These are phyloP conservation scores for Aphanocladium album DNA, from an alignment of 2,329 filamentous ascomycete species.

Conservation along the genomic window DNA sequence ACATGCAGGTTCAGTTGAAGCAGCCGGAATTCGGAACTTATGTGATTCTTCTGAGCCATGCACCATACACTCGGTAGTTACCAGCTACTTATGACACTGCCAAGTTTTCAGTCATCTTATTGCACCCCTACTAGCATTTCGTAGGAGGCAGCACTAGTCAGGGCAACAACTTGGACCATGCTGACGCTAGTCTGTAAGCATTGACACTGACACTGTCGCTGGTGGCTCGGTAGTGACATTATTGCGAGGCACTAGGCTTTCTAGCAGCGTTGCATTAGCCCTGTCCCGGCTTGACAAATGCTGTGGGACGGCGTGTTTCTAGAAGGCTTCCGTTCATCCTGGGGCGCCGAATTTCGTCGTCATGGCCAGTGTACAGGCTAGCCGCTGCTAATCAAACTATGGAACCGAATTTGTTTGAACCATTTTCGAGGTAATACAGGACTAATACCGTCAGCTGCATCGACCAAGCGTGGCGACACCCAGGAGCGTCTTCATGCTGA, in stretches of 20 bases:
- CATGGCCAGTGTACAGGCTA: neutral
- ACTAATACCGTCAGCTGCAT: neutral
- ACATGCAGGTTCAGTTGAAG: neutral
- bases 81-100: neutral
- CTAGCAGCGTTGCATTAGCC: conserved; percentile 1
- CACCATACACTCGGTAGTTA: neutral
- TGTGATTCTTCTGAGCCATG: neutral
- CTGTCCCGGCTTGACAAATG: conserved; percentile 6
- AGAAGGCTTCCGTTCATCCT: neutral
- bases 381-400: conserved; percentile 6
- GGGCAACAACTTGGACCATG: conserved; percentile 3
- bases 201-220: neutral
- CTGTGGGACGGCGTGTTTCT: conserved; percentile 3
- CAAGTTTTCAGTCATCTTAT: conserved; percentile 4
- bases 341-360: neutral
- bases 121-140: conserved; percentile 2
- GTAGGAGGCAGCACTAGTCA: conserved; percentile 1
- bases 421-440: neutral
- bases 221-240: neutral
- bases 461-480: neutral
- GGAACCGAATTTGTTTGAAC: neutral
- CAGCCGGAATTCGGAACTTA: neutral
- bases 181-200: conserved; percentile 5
- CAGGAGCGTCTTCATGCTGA: neutral
- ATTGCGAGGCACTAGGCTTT: neutral